A percentile compares a stretch with the other conserved stretches of the same genome.
Conservation (phyloP, 192 early-diverging fungal genomes). For the Gonapodya sp. region DNA sequence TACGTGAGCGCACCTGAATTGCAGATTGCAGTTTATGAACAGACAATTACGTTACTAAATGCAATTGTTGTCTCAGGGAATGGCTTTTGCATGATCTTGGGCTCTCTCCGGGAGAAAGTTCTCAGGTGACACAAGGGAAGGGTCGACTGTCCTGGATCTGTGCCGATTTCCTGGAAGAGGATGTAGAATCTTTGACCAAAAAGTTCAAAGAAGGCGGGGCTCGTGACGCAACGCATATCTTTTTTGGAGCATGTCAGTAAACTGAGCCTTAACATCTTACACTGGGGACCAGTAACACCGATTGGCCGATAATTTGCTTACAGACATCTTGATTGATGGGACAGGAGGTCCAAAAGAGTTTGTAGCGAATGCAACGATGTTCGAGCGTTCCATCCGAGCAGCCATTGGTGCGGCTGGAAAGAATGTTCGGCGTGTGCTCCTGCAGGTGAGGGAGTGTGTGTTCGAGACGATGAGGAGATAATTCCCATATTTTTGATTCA, state of each 20-base stretch:
- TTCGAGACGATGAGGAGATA: neutral
- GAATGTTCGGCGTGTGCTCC: neutral
- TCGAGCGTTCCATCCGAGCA: neutral
- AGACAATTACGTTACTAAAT: neutral
- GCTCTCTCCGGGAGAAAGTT: neutral
- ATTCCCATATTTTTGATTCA: neutral
- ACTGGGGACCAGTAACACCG: neutral
- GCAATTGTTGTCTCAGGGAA: neutral
- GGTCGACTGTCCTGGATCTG: constrained; percentile 2
- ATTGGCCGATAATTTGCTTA: neutral
- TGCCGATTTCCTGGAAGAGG: constrained; percentile 10
- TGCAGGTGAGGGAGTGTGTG: neutral
- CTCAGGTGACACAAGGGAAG: neutral
- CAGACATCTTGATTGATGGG: neutral
- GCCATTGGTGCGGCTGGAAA: neutral
- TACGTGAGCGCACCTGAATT: neutral
- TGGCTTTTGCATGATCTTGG: constrained; percentile 4
- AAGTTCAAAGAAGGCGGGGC: neutral
- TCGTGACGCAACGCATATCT: neutral
- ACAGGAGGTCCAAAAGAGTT: neutral
- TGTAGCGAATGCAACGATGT: neutral
- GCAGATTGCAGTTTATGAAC: too few relatives aligned
- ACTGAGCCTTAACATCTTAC: neutral
- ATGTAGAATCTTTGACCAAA: neutral
- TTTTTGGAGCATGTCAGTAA: neutral